Base-by-base conservation (phyloP, 1,284 basidiomycete species). In the Austroboletus novae-zelandiae region DNA sequence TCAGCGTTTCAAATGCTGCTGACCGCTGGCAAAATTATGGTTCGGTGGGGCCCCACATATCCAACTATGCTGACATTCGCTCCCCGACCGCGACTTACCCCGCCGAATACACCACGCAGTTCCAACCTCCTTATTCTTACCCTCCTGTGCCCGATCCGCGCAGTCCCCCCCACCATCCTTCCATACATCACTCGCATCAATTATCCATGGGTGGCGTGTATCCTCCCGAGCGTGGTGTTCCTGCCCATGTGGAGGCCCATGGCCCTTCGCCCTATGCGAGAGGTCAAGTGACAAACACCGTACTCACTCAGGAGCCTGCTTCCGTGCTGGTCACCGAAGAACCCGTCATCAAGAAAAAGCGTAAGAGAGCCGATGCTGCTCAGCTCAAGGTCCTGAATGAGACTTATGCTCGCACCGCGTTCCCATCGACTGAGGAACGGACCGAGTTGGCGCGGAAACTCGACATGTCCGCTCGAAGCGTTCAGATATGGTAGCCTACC, bases 341-440 rank as follows among this genome's bases (percentile, higher is more conserved):
- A 61, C 79, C 86, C 17, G 72, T 76, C 25, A 81, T 89, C 59
- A 91, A 91, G 76, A 91, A 90, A 74, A 91, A 91, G 71, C 80
- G 89, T 65, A 89, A 89, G 73, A 81, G 89, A 48, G 89, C 89
- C 5, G 87, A 90, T 60, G 84, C 86, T 9, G 76, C 77, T 36
- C 89, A 91, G 60, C 74, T 91, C 51, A 85, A 86, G 64, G 81
- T 88, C 37, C 73, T 91, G 62, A 91, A 90, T 61, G 86, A 88
- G 62, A 84, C 82, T 0, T 91, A 90, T 63, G 75, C 74, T 53
- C 79, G 89, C 50, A 91, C 89, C 2, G 86, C 89, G 17, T 91
- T 91, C 62, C 89, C 89, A 20, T 88, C 88, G 9, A 91, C 89
- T 15, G 89, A 90, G 65, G 89, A 91, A 66, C 80, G 89, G n/a